A percentile compares a stretch with the other conserved stretches of the same genome.
These are phyloP conservation scores for Colletotrichum sidae DNA, from an alignment of 2,329 filamentous ascomycete species.

Conservation along the genomic window DNA sequence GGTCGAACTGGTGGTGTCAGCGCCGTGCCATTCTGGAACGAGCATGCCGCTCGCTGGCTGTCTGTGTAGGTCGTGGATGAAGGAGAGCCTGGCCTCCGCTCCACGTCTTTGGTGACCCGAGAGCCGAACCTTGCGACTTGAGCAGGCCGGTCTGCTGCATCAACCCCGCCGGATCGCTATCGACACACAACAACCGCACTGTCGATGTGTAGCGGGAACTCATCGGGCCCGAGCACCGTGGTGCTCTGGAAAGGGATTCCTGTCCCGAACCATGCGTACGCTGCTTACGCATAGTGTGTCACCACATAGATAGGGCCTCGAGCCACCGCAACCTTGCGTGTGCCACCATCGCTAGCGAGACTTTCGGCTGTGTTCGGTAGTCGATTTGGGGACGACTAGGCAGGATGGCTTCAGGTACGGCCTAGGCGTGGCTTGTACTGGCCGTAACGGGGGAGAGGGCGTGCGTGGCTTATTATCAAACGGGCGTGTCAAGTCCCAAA, in stretches of 20 bases:
- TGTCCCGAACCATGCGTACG: too few species aligned
- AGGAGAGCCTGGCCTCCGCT: not conserved
- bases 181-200: too few species aligned
- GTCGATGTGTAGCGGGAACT: too few species aligned
- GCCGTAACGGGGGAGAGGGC: not conserved
- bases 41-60: not conserved
- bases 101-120: too few species aligned
- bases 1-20: conserved; percentile 6
- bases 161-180: too few species aligned
- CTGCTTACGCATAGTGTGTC: not conserved
- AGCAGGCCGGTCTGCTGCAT: too few species aligned
- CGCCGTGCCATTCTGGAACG: conserved; percentile 2
- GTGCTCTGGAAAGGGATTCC: too few species aligned
- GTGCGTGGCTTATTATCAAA: not conserved
- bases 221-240: too few species aligned
- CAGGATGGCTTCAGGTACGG: conserved; percentile 14
- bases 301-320: conserved; percentile 1
- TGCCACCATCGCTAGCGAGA: conserved; percentile 25
- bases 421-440: conserved; percentile 10
- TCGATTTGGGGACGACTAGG: not conserved
- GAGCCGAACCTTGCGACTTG: too few species aligned
- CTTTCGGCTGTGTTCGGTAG: conserved; percentile 6
- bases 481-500: conserved; percentile 13
- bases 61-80: not conserved
- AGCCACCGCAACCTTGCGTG: conserved; percentile 6